Percentiles rank a stretch among this genome's conserved stretches.
Conservation (phyloP, 2,329 filamentous ascomycete genomes). For the Bimuria novae-zelandiae region DNA sequence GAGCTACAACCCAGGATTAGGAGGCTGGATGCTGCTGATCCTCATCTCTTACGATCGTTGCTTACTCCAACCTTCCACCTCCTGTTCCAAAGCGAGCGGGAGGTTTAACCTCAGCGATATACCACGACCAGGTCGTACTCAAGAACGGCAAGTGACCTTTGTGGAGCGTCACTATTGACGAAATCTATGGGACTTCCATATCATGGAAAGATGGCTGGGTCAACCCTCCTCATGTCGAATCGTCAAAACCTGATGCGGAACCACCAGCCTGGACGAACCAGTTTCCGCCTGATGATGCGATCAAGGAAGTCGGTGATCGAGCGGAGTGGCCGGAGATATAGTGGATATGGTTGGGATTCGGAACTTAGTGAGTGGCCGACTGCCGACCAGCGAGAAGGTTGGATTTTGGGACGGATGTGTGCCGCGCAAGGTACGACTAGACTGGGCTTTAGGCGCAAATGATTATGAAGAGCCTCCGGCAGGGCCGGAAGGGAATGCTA, state of each 20-base stretch:
- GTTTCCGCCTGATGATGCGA: slow-evolving; percentile 29
- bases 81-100: slow-evolving; percentile 20
- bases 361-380: slow-evolving; percentile 28
- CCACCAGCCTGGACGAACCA: slow-evolving; percentile 26
- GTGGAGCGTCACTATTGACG: slow-evolving; percentile 35
- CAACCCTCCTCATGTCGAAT: slow-evolving; percentile 23
- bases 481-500: slow-evolving; percentile 15
- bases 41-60: slow-evolving; percentile 35
- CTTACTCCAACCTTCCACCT: slow-evolving; percentile 30
- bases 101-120: slow-evolving; percentile 32
- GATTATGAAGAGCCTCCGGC: slow-evolving; percentile 28
- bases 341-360: slow-evolving; percentile 31
- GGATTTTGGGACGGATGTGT: slow-evolving; percentile 30
- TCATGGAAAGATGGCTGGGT: slow-evolving; percentile 31
- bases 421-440: slow-evolving; percentile 22
- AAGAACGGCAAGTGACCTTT: slow-evolving; percentile 30
- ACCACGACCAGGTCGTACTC: slow-evolving; percentile 33
- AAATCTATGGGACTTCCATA: slow-evolving; percentile 33
- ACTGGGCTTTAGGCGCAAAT: slow-evolving; percentile 27
- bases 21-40: slow-evolving; percentile 29
- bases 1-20: slow-evolving; percentile 20
- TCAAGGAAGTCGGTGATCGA: slow-evolving; percentile 24
- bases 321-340: slow-evolving; percentile 33
- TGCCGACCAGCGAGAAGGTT: slow-evolving; percentile 22
- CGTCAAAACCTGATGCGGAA: slow-evolving; percentile 24